phyloP scores from a whole-genome alignment of 192 early-diverging fungal species.

The Coemansia brasiliensis region DNA sequence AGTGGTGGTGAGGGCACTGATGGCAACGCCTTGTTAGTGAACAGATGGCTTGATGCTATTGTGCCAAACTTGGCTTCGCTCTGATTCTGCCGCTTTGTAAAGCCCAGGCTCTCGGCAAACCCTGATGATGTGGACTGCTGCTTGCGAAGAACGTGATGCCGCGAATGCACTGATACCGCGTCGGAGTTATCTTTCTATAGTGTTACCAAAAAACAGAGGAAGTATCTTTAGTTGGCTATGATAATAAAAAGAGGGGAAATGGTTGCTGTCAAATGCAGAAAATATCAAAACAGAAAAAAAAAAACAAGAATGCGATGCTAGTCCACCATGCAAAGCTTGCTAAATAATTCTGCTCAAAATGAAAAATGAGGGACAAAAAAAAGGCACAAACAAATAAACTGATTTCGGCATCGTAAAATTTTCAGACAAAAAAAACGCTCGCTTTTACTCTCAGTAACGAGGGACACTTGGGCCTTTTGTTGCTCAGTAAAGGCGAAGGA shows the following conservation, averaged over 20 bases:
- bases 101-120: constrained; percentile 43
- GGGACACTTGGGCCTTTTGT: too few species aligned
- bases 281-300: constrained; percentile 10
- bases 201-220: not conserved
- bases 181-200: constrained; percentile 40
- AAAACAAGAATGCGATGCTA: constrained; percentile 5
- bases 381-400: too few species aligned
- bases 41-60: constrained; percentile 12
- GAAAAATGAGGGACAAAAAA: not conserved
- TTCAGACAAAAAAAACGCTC: too few species aligned
- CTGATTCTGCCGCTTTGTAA: constrained; percentile 34
- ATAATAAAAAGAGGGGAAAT: not conserved
- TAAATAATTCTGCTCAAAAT: too few species aligned
- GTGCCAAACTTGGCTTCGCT: constrained; percentile 35
- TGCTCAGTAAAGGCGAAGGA: too few species aligned
- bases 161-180: constrained; percentile 4
- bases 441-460: too few species aligned
- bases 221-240: not conserved
- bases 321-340: too few species aligned
- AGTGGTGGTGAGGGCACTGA: constrained; percentile 18
- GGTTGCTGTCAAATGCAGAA: not conserved
- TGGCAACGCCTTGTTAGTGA: constrained; percentile 43
- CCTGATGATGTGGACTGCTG: constrained; percentile 54
- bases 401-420: too few species aligned
- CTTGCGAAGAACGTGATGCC: constrained; percentile 40